Conservation (phyloP, 768 basidiomycete species). For the Suillus brevipes region DNA sequence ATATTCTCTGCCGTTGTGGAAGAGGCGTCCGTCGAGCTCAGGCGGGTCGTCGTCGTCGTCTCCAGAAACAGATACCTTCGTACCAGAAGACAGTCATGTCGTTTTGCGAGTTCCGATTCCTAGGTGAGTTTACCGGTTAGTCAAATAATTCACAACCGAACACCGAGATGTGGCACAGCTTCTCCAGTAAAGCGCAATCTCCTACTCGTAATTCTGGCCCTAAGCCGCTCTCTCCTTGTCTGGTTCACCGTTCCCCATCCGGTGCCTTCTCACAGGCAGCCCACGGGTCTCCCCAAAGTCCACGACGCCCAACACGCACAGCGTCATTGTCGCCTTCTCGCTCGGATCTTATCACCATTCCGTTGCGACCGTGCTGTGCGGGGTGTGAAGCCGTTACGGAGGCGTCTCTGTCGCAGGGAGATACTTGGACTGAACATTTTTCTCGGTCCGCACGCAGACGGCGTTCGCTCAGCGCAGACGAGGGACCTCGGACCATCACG, state of each 20-base stretch:
- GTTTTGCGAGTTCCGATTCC: conserved; percentile 64
- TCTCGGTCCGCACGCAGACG: conserved; percentile 60
- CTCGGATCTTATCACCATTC: conserved; percentile 51
- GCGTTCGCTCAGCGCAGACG: conserved; percentile 44
- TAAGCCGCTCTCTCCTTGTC: conserved; percentile 50
- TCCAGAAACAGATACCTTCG: conserved; percentile 21
- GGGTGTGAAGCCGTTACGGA: conserved; percentile 64
- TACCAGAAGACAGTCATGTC: conserved; percentile 43
- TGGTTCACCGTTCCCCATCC: conserved; percentile 47
- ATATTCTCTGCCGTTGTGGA: conserved; percentile 71
- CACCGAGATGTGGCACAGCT: conserved; percentile 30
- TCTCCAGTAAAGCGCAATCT: conserved; percentile 43
- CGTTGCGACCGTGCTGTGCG: conserved; percentile 70
- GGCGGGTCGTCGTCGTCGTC: conserved; percentile 19
- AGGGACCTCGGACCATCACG: conserved; percentile 33
- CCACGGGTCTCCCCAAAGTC: conserved; percentile 12
- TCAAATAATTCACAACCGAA: neutral
- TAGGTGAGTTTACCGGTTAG: conserved; percentile 41
- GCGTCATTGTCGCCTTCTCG: conserved; percentile 36
- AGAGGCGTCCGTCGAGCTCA: conserved; percentile 31
- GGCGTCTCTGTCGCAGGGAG: conserved; percentile 51
- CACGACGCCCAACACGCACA: conserved; percentile 22
- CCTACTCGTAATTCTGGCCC: conserved; percentile 35
- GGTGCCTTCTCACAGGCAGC: neutral
- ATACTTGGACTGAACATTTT: conserved; percentile 64